These are phyloP conservation scores for Jacaranda copaia DNA, from an alignment of 257 asterid genomes.

Conservation along the genomic window DNA sequence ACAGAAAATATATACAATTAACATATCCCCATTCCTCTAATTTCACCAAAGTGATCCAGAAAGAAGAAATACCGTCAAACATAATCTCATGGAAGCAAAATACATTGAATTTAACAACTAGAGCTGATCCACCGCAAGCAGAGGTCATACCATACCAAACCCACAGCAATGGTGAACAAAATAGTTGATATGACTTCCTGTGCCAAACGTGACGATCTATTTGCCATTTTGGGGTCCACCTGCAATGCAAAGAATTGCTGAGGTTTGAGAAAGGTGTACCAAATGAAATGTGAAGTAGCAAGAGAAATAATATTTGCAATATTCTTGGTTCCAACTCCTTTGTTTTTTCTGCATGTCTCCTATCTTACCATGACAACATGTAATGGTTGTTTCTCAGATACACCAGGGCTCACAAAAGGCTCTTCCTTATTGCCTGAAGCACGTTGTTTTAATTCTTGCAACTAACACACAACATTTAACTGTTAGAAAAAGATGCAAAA, in stretches of 20 bases:
- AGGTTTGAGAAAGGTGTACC: slow-evolving; percentile 20
- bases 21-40: not conserved
- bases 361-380: slow-evolving; percentile 78
- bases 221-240: slow-evolving; percentile 75
- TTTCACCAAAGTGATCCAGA: not conserved
- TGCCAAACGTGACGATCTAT: slow-evolving; percentile 66
- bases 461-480: slow-evolving; percentile 47
- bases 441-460: slow-evolving; percentile 83
- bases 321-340: not conserved
- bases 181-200: slow-evolving; percentile 74
- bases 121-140: slow-evolving; percentile 10
- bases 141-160: slow-evolving; percentile 66
- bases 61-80: slow-evolving; percentile 14
- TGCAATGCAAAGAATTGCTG: slow-evolving; percentile 37
- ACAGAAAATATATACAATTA: not conserved
- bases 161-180: slow-evolving; percentile 68
- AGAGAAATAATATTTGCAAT: slow-evolving; percentile 17
- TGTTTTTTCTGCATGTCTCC: not conserved
- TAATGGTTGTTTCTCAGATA: slow-evolving; percentile 76
- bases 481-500: slow-evolving; percentile 22
- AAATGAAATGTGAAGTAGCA: slow-evolving; percentile 12
- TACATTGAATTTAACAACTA: slow-evolving; percentile 1
- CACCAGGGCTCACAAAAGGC: slow-evolving; percentile 69
- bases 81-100: slow-evolving; percentile 10
- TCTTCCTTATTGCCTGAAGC: slow-evolving; percentile 72